Base-by-base conservation (phyloP, 2,329 filamentous ascomycete genomes). In the Basipetospora sp. region DNA sequence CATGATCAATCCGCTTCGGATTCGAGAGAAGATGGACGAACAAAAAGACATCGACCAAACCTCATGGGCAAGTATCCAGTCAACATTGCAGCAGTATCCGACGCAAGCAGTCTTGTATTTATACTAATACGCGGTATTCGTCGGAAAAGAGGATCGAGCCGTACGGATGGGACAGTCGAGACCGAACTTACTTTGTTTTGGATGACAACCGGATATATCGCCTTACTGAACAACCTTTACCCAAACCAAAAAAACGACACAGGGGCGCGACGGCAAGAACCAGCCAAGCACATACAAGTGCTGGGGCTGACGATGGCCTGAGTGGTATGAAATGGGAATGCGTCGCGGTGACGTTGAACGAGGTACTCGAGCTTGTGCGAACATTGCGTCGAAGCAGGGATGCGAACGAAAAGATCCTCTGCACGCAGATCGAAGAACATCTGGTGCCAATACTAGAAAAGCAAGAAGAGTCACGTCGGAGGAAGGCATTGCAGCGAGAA, bases 191-290 rank as follows among this genome's bases (percentile, higher is more conserved):
- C 53, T 93, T 80, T 51, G 78, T 96, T 3, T 70, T 98, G 3
- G 88, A 96, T 49, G 90, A 98, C 54, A 92, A 94, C 49, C 74
- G 90, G 44, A 65, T 98, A 30, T 98, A 98, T 55, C 81, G 87
- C 40, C 69, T 80, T 43, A 85, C 82, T n/a, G 83, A 93, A 42
- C 65, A 72, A 2, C 69, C 74, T 5, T n/a, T n/a, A n/a, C n/a
- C n/a, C n/a, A n/a, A n/a, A n/a, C n/a, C n/a, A n/a, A n/a, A n/a
- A n/a, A n/a, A n/a, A n/a, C n/a, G n/a, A n/a, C n/a, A n/a, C n/a
- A n/a, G n/a, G n/a, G n/a, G n/a, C n/a, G n/a, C n/a, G n/a, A n/a
- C n/a, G n/a, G n/a, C n/a, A n/a, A n/a, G n/a, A n/a, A n/a, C n/a
- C n/a, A n/a, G n/a, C n/a, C n/a, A n/a, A 13, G 14, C 35, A 5